phyloP scores from a whole-genome alignment of 73 alveolate genomes.

The Paraurostyla sp. region DNA sequence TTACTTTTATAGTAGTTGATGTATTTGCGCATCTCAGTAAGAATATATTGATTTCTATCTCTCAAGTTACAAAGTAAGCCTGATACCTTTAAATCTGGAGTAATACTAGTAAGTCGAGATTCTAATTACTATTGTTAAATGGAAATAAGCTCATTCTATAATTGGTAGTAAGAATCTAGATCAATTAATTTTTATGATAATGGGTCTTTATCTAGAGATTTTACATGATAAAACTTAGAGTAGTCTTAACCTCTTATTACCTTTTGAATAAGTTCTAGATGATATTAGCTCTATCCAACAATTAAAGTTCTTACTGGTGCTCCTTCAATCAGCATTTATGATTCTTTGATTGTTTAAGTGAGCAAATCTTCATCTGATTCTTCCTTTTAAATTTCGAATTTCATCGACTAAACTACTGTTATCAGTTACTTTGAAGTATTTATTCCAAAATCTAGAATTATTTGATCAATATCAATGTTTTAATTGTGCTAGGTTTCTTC shows the following conservation, averaged over 20 bases:
- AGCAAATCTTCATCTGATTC: not conserved
- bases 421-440: too few relatives aligned
- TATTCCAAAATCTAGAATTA: conserved; percentile 16
- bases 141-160: too few relatives aligned
- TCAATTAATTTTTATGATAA: too few relatives aligned
- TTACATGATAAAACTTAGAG: not conserved
- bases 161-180: too few relatives aligned
- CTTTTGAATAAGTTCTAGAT: not conserved
- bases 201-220: not conserved
- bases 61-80: not conserved
- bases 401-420: too few relatives aligned
- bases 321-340: not conserved
- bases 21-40: not conserved
- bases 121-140: not conserved
- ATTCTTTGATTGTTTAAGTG: not conserved
- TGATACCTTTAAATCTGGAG: not conserved
- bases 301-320: not conserved
- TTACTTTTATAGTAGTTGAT: not conserved
- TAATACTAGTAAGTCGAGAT: not conserved
- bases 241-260: not conserved
- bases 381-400: too few relatives aligned
- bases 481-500: not conserved
- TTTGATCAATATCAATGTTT: not conserved
- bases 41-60: not conserved
- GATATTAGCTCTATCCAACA: not conserved